A percentile compares a stretch with the other conserved stretches of the same genome.
These are phyloP conservation scores for Rhizoclosmatium sp. DNA, from an alignment of 192 early-diverging fungal species.

Conservation along the genomic window DNA sequence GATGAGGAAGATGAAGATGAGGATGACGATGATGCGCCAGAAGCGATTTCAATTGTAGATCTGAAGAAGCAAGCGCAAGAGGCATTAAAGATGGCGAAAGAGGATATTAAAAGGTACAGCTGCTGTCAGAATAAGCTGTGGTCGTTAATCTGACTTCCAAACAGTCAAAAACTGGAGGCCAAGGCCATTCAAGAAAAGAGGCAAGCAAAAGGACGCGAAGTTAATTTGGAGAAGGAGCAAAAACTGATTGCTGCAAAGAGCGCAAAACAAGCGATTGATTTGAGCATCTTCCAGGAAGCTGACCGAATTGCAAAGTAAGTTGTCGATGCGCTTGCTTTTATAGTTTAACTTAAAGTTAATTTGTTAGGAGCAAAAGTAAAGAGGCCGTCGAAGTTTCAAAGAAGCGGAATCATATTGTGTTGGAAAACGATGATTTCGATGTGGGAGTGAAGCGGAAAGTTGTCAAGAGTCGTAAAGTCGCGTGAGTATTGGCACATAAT, in stretches of 20 bases:
- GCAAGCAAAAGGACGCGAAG: conserved; percentile 19
- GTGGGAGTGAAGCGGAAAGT: neutral
- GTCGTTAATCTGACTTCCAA: neutral
- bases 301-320: neutral
- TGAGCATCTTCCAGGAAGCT: conserved; percentile 27
- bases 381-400: neutral
- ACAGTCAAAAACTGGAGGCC: conserved; percentile 14
- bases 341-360: neutral
- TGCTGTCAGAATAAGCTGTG: neutral
- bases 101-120: neutral
- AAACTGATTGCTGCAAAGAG: conserved; percentile 27
- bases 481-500: neutral
- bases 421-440: neutral
- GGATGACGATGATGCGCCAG: conserved; percentile 6
- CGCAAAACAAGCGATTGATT: conserved; percentile 28
- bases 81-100: neutral
- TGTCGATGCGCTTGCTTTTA: neutral
- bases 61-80: neutral
- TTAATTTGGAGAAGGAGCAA: conserved; percentile 27
- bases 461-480: neutral
- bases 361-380: neutral
- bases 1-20: neutral
- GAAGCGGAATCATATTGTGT: neutral
- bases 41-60: conserved; percentile 17
- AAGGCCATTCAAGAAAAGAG: conserved; percentile 21